These are phyloP conservation scores for Grosmannia penicillata DNA, from an alignment of 2,329 filamentous ascomycete genomes.

Conservation along the genomic window DNA sequence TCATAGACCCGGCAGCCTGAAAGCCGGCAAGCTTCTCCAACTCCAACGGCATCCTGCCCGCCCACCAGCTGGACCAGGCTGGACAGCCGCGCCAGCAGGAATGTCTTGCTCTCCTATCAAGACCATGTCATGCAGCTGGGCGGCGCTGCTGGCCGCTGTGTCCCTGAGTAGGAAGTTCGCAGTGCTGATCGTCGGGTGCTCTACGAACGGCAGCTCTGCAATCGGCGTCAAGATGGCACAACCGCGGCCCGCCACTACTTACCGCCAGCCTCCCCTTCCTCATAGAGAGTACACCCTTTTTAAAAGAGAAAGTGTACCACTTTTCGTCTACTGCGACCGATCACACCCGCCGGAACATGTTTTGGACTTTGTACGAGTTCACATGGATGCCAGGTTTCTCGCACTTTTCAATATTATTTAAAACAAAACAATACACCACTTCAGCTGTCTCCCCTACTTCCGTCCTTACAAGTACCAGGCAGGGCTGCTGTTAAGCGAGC, in stretches of 20 bases:
- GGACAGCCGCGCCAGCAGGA: conserved; percentile 48
- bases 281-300: conserved; percentile 50
- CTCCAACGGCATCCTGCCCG: conserved; percentile 14
- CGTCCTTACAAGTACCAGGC: no score
- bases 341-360: no score
- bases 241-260: conserved; percentile 11
- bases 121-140: conserved; percentile 14
- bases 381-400: no score
- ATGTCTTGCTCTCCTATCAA: conserved; percentile 48
- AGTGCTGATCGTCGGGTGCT: conserved; percentile 46
- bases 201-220: conserved; percentile 44
- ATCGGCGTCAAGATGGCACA: conserved; percentile 37
- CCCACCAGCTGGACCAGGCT: conserved; percentile 41
- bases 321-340: no score
- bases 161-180: conserved; percentile 30
- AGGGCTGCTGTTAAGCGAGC: no score
- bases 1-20: conserved; percentile 32
- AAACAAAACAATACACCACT: no score
- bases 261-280: conserved; percentile 19
- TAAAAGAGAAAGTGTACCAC: no score
- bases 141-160: conserved; percentile 18
- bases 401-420: no score
- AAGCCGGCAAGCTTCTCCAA: conserved; percentile 18
- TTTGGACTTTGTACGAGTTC: no score
- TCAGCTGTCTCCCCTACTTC: no score